phyloP scores from a whole-genome alignment of 2,329 filamentous ascomycete genomes.

The Pleomassaria siparia region DNA sequence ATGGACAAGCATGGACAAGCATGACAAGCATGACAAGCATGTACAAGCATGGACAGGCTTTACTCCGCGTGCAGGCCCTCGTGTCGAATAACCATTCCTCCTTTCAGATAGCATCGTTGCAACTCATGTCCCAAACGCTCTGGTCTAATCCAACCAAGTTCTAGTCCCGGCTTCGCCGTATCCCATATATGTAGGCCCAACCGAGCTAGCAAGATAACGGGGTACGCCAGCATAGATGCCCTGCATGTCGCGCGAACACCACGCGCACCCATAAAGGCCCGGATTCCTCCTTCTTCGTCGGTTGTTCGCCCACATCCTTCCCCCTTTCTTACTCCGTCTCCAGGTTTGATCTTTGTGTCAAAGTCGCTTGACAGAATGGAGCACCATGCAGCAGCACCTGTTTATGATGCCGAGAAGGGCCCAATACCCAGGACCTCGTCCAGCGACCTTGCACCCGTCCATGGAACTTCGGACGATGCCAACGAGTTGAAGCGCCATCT shows the following conservation, averaged over 20 bases:
- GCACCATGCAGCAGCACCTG: background rate
- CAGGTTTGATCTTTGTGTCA: background rate
- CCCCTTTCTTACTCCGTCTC: background rate
- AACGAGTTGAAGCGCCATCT: conserved; percentile 27
- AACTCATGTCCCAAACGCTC: conserved; percentile 1
- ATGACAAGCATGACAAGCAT: no score
- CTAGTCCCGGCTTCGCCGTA: conserved; percentile 9
- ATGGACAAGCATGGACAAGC: no score
- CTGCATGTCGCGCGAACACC: background rate
- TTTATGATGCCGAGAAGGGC: conserved; percentile 16
- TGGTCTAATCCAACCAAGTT: conserved; percentile 14
- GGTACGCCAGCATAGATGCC: conserved; percentile 4
- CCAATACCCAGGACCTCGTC: conserved; percentile 8
- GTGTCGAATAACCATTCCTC: conserved; percentile 11
- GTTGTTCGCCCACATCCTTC: background rate
- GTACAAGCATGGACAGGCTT: no score
- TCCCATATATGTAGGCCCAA: no score
- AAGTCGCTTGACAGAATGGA: background rate
- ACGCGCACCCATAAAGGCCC: background rate
- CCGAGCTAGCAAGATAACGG: conserved; percentile 11
- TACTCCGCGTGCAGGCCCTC: background rate
- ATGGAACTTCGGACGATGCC: conserved; percentile 4
- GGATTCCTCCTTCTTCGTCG: background rate
- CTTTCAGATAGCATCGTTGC: conserved; percentile 12
- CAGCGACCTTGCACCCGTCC: conserved; percentile 7